phyloP scores from a whole-genome alignment of 371 early-diverging fungal species.

The Mucor plumbeus region DNA sequence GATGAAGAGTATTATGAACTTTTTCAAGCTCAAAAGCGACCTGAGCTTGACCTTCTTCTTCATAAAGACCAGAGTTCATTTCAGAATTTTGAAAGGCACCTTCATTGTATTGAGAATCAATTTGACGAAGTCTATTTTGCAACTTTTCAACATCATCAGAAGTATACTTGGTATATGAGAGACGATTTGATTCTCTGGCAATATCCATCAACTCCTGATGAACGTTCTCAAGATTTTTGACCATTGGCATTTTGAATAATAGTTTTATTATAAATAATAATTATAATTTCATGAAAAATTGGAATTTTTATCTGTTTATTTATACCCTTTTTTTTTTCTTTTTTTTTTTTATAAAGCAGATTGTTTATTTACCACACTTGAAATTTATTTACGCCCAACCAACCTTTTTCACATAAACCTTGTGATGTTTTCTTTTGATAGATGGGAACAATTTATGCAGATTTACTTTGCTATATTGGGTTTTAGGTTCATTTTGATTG shows the following conservation, averaged over 20 bases:
- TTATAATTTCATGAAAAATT: neutral
- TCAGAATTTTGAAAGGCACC: slow-evolving; percentile 21
- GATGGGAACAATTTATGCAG: slow-evolving; percentile 8
- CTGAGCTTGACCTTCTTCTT: slow-evolving; percentile 48
- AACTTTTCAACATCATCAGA: slow-evolving; percentile 40
- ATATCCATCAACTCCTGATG: slow-evolving; percentile 49
- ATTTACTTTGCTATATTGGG: neutral
- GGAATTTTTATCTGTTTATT: neutral
- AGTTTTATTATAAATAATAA: neutral
- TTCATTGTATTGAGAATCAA: slow-evolving; percentile 31
- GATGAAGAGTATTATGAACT: slow-evolving; percentile 36
- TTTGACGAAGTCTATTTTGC: slow-evolving; percentile 35
- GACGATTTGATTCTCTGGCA: slow-evolving; percentile 40
- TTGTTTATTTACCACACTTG: too few relatives aligned
- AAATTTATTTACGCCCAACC: too few relatives aligned
- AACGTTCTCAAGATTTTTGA: slow-evolving; percentile 39
- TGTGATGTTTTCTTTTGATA: neutral
- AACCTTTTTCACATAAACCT: neutral
- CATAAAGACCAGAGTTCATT: slow-evolving; percentile 39
- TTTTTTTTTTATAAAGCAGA: neutral
- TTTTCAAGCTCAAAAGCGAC: slow-evolving; percentile 41
- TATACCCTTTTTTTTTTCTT: neutral
- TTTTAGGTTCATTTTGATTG: neutral
- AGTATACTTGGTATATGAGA: slow-evolving; percentile 37
- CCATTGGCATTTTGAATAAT: slow-evolving; percentile 32